Conservation (phyloP, 2,329 filamentous ascomycete species). For the Fusarium poae region DNA sequence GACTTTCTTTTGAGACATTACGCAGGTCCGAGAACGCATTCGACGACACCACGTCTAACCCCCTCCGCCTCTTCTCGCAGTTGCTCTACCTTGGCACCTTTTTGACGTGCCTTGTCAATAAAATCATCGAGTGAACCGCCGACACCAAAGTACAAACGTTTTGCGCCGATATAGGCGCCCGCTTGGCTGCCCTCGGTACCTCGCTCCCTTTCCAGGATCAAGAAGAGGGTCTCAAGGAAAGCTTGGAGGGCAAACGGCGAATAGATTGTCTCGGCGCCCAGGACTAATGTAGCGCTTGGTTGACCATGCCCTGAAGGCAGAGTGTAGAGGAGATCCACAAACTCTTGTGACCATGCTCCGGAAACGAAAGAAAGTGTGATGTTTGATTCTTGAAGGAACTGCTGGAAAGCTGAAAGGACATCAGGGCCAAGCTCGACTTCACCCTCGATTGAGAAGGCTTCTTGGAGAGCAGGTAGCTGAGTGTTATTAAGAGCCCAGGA, state of each 20-base stretch:
- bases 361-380: conserved; percentile 77
- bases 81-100: conserved; percentile 63
- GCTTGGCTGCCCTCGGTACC: conserved; percentile 58
- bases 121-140: conserved; percentile 86
- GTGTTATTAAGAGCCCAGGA: conserved; percentile 70
- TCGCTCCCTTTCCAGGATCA: conserved; percentile 65
- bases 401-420: conserved; percentile 70
- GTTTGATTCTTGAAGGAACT: conserved; percentile 61
- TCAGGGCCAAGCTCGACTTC: conserved; percentile 74
- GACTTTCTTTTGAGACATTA: conserved; percentile 16
- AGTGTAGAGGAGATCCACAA: conserved; percentile 70
- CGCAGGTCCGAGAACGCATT: conserved; percentile 56
- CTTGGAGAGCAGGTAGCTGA: conserved; percentile 56
- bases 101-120: conserved; percentile 63
- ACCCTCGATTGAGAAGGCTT: conserved; percentile 64
- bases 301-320: conserved; percentile 27
- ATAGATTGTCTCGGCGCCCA: conserved; percentile 88
- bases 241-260: conserved; percentile 76
- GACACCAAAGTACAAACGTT: conserved; percentile 86
- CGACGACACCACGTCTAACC: conserved; percentile 71
- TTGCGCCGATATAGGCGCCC: conserved; percentile 78
- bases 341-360: conserved; percentile 77
- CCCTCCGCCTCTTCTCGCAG: conserved; percentile 71
- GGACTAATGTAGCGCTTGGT: conserved; percentile 62
- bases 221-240: conserved; percentile 76